Base-by-base conservation (phyloP, 2,329 filamentous ascomycete species). In the Aschersonia sp. region DNA sequence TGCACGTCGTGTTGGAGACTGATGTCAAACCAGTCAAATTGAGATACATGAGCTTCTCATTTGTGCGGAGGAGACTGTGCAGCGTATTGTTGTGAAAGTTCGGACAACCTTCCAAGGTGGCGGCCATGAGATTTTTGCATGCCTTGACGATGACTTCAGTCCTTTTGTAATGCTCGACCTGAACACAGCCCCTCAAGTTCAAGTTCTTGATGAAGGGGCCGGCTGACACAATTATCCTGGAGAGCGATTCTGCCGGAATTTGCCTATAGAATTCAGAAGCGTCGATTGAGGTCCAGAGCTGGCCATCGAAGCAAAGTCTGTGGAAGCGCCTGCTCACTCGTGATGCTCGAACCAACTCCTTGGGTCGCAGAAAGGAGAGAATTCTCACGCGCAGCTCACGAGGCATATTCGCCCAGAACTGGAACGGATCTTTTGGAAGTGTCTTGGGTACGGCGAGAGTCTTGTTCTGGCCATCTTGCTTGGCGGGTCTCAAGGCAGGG, bases 151-250 rank as follows among this genome's bases (percentile, higher is more conserved):
- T 78, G 35, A 82, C 80, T 52, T 89, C 81, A 12, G 80, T 77
- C 43, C 78, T 74, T 73, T 89, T 89, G 58, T 84, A 83, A 58
- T 94, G 84, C 53, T 86, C 77, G 46, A 97, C 74, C 61, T 97
- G 92, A 35, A 94, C 77, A 61, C 91, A 98, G 30, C 92, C 92
- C 55, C 91, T 73, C 3, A 98, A 74, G 58, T 97, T 97, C 48
- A 98, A 73, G 56, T 95, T 81, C 55, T 85, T 85, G 47, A 97
- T 80, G 57, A 97, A 98, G 0, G 91, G 87, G 0, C 91, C 92
- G 1, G 89, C 88, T 3, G 81, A 75, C 1, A 81, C 78, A 58
- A 97, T 89, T 52, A 97, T 89, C 58, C 84, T 88, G 48, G 89
- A 79, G 45, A 98, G 68, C 1, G 86, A 85, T 53, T 86, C 81